Percentiles rank a stretch among this genome's conserved stretches.
These are phyloP conservation scores for Metarhizium brunneum DNA, from an alignment of 2,329 filamentous ascomycete species.

Conservation along the genomic window DNA sequence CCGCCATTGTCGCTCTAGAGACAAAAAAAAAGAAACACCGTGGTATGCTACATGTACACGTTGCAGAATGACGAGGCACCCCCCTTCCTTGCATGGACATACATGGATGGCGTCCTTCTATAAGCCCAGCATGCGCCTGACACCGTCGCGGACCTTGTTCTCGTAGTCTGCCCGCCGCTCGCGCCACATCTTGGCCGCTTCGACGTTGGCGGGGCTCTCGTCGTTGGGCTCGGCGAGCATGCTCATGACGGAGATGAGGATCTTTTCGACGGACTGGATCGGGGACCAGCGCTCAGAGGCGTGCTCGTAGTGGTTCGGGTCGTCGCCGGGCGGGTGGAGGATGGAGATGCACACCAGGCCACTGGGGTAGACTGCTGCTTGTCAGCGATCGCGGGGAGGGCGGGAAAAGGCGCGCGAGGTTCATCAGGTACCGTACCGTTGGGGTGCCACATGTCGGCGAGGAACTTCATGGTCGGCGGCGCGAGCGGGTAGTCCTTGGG, in stretches of 20 bases:
- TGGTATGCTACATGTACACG: constrained; percentile 10
- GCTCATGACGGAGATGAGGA: constrained; percentile 92
- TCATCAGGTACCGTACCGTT: constrained; percentile 54
- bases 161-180: constrained; percentile 80
- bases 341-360: constrained; percentile 98
- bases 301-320: constrained; percentile 97
- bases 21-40: constrained; percentile 9
- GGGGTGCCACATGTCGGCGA: constrained; percentile 91
- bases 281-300: constrained; percentile 93
- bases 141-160: constrained; percentile 71
- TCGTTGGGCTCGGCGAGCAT: constrained; percentile 98
- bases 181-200: constrained; percentile 94
- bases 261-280: constrained; percentile 96
- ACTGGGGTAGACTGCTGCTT: constrained; percentile 67
- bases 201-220: constrained; percentile 91
- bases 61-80: background rate
- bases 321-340: constrained; percentile 89
- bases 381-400: background rate
- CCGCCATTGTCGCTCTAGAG: constrained; percentile 1
- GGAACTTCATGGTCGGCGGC: constrained; percentile 91
- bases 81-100: background rate
- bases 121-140: constrained; percentile 68
- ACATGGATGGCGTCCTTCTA: constrained; percentile 21
- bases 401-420: too few relatives aligned
- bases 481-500: constrained; percentile 95